These are phyloP conservation scores for Xylariomycetidae sp. DNA, from an alignment of 2,329 filamentous ascomycete genomes.

Conservation along the genomic window DNA sequence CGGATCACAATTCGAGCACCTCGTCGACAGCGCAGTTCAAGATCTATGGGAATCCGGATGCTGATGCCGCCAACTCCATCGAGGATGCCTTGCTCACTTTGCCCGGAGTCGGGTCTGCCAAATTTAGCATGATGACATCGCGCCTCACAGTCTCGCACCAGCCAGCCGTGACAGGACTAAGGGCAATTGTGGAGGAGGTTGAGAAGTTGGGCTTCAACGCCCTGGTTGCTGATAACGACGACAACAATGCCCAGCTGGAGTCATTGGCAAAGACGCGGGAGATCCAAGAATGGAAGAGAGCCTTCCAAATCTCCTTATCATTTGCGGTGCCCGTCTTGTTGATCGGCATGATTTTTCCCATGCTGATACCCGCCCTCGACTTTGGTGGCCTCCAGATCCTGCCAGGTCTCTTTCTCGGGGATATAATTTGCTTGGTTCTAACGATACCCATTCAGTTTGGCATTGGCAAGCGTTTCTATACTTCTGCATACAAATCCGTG, in stretches of 20 bases:
- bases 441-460: conserved; percentile 96
- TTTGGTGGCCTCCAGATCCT: conserved; percentile 66
- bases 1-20: conserved; percentile 48
- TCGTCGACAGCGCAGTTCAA: conserved; percentile 70
- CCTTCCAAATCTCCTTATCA: conserved; percentile 69
- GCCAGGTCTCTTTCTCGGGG: conserved; percentile 80
- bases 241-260: conserved; percentile 94
- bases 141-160: conserved; percentile 71
- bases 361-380: conserved; percentile 72
- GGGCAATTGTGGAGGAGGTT: conserved; percentile 75
- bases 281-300: conserved; percentile 85
- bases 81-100: conserved; percentile 62
- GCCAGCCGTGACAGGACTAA: conserved; percentile 68
- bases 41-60: conserved; percentile 73
- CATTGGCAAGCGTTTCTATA: conserved; percentile 89
- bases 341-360: conserved; percentile 90
- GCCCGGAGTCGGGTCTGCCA: conserved; percentile 69
- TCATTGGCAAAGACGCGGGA: conserved; percentile 95
- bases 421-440: conserved; percentile 75
- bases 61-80: conserved; percentile 65
- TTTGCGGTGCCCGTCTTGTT: conserved; percentile 91
- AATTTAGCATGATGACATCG: conserved; percentile 68
- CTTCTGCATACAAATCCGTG: conserved; percentile 88
- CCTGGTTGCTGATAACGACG: conserved; percentile 82
- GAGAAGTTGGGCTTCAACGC: conserved; percentile 86